phyloP scores from a whole-genome alignment of 73 alveolate species.

The Tetrahymena malaccensis region DNA sequence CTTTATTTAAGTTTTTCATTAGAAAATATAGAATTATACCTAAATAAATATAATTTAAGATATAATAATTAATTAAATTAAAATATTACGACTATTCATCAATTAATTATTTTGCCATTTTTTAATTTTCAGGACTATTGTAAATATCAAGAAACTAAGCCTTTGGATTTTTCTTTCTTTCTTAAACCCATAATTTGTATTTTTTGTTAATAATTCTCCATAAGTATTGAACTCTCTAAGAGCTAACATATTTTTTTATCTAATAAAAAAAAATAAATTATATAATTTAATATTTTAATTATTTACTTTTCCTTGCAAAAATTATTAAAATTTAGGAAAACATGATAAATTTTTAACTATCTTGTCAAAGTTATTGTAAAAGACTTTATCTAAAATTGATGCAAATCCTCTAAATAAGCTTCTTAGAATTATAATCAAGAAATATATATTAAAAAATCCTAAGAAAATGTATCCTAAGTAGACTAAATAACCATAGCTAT shows the following conservation, averaged over 20 bases:
- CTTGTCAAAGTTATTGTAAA: background rate
- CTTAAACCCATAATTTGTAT: background rate
- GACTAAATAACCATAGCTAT: background rate
- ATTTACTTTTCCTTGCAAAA: background rate
- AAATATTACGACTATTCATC: background rate
- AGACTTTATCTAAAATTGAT: background rate
- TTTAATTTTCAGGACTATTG: background rate
- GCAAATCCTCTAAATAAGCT: background rate
- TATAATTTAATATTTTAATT: too few relatives aligned
- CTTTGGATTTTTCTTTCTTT: background rate
- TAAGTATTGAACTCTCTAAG: background rate
- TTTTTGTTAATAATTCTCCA: background rate
- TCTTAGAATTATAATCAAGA: background rate
- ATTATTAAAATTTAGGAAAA: background rate
- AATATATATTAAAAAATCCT: background rate
- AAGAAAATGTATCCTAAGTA: background rate
- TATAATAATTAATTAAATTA: too few relatives aligned
- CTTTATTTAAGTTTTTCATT: background rate
- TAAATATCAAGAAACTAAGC: background rate
- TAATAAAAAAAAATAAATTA: too few relatives aligned
- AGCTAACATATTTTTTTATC: background rate
- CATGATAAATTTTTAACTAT: background rate
- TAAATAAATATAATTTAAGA: too few relatives aligned
- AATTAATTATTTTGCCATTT: too few relatives aligned
- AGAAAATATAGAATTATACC: background rate